Evolutionary conservation across 352 stramenopile species (phyloP), one percentile per base, ranked within the genome.

Genomic region (Globisporangium camurandrum): DNA sequence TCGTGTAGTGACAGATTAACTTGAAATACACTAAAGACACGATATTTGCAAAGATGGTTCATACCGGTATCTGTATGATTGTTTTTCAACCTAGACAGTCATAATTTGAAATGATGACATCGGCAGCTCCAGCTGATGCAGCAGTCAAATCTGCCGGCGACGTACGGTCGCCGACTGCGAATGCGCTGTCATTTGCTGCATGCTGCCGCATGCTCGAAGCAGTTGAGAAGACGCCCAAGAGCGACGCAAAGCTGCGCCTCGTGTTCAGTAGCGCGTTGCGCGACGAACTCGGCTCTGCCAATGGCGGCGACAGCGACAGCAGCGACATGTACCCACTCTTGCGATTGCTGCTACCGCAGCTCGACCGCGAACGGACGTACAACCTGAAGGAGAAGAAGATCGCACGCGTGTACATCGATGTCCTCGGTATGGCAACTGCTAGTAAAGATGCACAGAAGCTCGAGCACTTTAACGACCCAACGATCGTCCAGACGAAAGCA

Each of bases 371-470:
- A 50, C 77, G 83, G 57, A 88, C 74, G 42, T 93, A 92, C 60
- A 92, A 89, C 59, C 63, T 93, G 7, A 89, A 90, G 54, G 80
- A 92, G 57, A 90, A 86, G 66, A 93, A 90, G 61, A 84, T 93
- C 51, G 83, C 78, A 34, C 83, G 74, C 57, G 48, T 87, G 10
- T 92, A 90, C 50, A 61, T 89, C 4, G 70, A 90, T 11, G 62
- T 92, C 8, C 51, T 93, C 9, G 80, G 83, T 12, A 73, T 93
- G 55, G 67, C 69, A 11, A 51, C 59, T 1, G 73, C 69, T 49
- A 88, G 73, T 47, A 67, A 63, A 22, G 83, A 93, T 31, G 80
- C 80, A 14, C 75, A 87, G 49, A 88, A 84, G 49, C 61, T 93
- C 23, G 75, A 89, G 65, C 71, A 77, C 48, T 93, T 88, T 40